Percentiles rank a stretch among this genome's conserved stretches.
phyloP scores from a whole-genome alignment of 352 stramenopile species.

The Phytophthora pluvialis region DNA sequence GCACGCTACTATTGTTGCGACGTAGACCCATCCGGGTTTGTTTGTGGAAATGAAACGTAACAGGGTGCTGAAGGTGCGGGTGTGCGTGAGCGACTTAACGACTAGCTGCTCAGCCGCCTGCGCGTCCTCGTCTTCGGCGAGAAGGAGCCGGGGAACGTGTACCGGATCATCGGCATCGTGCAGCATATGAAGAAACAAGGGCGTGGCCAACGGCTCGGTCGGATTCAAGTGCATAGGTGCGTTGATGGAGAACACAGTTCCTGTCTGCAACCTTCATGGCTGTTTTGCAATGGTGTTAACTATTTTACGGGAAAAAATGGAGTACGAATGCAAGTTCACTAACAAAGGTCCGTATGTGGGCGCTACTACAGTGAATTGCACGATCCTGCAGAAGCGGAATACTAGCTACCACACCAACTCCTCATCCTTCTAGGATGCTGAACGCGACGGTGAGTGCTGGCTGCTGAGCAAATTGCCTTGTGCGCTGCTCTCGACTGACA shows the following conservation, averaged over 20 bases:
- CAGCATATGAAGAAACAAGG: slow-evolving; percentile 54
- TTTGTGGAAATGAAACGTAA: no score
- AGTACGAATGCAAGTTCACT: slow-evolving; percentile 31
- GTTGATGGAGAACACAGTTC: slow-evolving; percentile 34
- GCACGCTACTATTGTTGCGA: no score
- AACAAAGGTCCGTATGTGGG: slow-evolving; percentile 22
- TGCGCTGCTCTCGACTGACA: slow-evolving; percentile 13
- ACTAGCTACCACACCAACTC: slow-evolving; percentile 88
- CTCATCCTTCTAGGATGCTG: slow-evolving; percentile 87
- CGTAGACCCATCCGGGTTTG: no score
- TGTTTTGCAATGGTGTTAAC: slow-evolving; percentile 43
- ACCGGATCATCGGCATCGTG: slow-evolving; percentile 40
- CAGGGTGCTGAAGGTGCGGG: no score
- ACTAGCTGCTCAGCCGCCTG: slow-evolving; percentile 26
- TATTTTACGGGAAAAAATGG: slow-evolving; percentile 42
- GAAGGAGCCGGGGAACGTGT: slow-evolving; percentile 29
- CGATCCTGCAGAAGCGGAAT: slow-evolving; percentile 91
- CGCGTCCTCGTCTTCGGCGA: slow-evolving; percentile 21
- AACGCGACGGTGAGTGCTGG: slow-evolving; percentile 71
- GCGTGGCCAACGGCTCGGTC: slow-evolving; percentile 80
- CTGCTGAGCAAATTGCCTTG: slow-evolving; percentile 3
- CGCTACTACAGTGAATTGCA: slow-evolving; percentile 75
- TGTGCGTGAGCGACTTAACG: no score
- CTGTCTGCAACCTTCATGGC: background rate
- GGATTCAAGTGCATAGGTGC: slow-evolving; percentile 91